phyloP scores from a whole-genome alignment of 768 basidiomycete species.

The Russula compacta region DNA sequence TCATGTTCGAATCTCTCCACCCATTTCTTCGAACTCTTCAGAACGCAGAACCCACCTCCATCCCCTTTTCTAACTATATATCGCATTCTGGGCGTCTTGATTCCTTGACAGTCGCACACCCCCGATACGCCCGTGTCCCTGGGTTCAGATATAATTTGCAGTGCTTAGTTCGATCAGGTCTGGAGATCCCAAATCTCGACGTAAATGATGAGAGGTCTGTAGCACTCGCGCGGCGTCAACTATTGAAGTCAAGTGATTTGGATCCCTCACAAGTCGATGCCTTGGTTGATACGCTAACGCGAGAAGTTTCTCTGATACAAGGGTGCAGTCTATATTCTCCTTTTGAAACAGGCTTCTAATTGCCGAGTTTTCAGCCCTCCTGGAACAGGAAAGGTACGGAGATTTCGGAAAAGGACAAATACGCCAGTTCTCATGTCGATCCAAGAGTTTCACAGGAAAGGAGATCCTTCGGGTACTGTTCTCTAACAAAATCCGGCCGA shows the following conservation, averaged over 20 bases:
- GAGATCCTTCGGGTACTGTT: conserved; percentile 63
- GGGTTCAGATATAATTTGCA: conserved; percentile 48
- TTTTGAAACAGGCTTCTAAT: not conserved
- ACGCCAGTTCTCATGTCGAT: not conserved
- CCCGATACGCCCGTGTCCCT: conserved; percentile 27
- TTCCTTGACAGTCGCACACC: not conserved
- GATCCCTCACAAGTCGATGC: conserved; percentile 69
- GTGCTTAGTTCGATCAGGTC: conserved; percentile 34
- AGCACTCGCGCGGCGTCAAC: conserved; percentile 35
- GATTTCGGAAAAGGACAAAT: not conserved
- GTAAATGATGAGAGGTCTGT: conserved; percentile 37
- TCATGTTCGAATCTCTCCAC: conserved; percentile 13
- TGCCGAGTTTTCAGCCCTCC: conserved; percentile 43
- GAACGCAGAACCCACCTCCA: conserved; percentile 11
- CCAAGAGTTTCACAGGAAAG: conserved; percentile 55
- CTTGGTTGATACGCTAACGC: conserved; percentile 47
- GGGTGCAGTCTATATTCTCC: conserved; percentile 36
- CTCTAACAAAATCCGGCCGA: conserved; percentile 41
- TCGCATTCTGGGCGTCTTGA: not conserved
- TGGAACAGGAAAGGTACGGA: conserved; percentile 62
- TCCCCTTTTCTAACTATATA: conserved; percentile 11
- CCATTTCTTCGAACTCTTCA: conserved; percentile 19
- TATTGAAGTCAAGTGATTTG: conserved; percentile 43
- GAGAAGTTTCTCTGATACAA: conserved; percentile 61
- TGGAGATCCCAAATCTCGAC: conserved; percentile 29